Evolutionary conservation across 2,329 filamentous ascomycete genomes (phyloP).

Genomic region (Coniochaeta pulveracea): DNA sequence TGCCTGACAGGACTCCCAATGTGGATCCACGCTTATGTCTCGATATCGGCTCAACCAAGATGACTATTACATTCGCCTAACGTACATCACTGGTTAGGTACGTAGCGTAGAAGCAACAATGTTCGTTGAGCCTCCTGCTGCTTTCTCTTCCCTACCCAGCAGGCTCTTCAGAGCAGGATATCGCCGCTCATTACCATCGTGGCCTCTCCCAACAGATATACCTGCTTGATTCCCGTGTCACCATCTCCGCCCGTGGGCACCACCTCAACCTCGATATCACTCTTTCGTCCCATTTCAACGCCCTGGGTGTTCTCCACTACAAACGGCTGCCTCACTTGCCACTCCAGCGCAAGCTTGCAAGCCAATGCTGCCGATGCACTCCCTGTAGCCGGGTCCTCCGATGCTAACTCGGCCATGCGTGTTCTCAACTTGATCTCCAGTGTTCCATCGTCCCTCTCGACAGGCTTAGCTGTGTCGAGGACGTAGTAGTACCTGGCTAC

Average conservation of each 20-base stretch:
- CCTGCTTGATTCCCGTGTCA: constrained; percentile 12
- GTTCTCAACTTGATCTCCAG: constrained; percentile 31
- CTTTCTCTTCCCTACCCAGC: too few species aligned
- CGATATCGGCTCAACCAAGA: too few species aligned
- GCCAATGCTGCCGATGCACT: constrained; percentile 36
- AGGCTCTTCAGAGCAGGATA: constrained; percentile 11
- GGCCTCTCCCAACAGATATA: constrained; percentile 17
- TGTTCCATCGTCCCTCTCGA: constrained; percentile 13
- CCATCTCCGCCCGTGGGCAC: constrained; percentile 5
- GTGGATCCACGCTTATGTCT: too few species aligned
- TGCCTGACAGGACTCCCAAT: too few species aligned
- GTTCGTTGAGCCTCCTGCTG: too few species aligned
- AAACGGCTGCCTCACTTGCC: constrained; percentile 30
- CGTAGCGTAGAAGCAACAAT: too few species aligned
- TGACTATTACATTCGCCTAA: too few species aligned
- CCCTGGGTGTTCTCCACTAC: constrained; percentile 49
- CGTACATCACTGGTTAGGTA: too few species aligned
- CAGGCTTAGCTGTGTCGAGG: constrained; percentile 16
- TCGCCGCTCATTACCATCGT: constrained; percentile 18
- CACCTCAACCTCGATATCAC: constrained; percentile 38
- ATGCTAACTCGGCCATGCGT: constrained; percentile 42
- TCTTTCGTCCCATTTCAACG: constrained; percentile 54
- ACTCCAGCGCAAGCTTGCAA: constrained; percentile 41
- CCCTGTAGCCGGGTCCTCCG: constrained; percentile 53
- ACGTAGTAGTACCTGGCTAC: constrained; percentile 50